Percentiles rank a stretch among this genome's conserved stretches.
phyloP scores from a whole-genome alignment of 1,139 yeast genomes.

The Wickerhamiella infanticola region DNA sequence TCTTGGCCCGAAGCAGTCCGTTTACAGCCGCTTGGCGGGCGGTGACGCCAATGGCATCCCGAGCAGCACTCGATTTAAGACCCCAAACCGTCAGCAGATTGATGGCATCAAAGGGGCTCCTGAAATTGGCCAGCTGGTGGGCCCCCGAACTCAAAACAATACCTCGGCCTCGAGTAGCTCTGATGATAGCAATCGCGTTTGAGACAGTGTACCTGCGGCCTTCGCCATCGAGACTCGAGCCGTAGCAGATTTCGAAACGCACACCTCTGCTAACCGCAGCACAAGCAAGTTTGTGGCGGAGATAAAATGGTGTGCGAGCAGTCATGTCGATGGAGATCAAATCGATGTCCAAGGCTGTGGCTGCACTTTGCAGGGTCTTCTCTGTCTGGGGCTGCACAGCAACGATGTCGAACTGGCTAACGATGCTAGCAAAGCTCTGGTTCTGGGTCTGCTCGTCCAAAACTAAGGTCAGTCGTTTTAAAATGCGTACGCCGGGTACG shows the following conservation, averaged over 20 bases:
- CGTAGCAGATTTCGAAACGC: conserved; percentile 63
- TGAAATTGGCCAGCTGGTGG: conserved; percentile 35
- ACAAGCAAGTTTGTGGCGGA: conserved; percentile 73
- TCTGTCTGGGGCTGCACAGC: conserved; percentile 75
- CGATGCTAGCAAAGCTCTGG: conserved; percentile 46
- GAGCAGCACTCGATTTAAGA: conserved; percentile 44
- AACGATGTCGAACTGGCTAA: conserved; percentile 45
- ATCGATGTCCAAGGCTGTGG: conserved; percentile 59
- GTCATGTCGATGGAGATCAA: conserved; percentile 57
- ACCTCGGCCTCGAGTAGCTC: conserved; percentile 75
- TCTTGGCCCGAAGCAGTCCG: conserved; percentile 11
- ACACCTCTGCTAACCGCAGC: conserved; percentile 75
- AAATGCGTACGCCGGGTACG: conserved; percentile 37
- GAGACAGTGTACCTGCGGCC: conserved; percentile 47
- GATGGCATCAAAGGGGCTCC: conserved; percentile 55
- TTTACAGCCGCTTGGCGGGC: conserved; percentile 13
- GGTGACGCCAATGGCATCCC: conserved; percentile 34
- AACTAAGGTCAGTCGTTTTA: conserved; percentile 57
- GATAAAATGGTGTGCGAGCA: conserved; percentile 52
- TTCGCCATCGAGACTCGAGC: conserved; percentile 19
- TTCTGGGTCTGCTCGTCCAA: conserved; percentile 68
- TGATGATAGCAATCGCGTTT: conserved; percentile 58
- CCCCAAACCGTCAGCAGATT: conserved; percentile 59
- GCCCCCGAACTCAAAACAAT: conserved; percentile 71
- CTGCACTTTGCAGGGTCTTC: conserved; percentile 58